phyloP scores from a whole-genome alignment of 176 grass and related monocot species.

The Triticum urartu region DNA sequence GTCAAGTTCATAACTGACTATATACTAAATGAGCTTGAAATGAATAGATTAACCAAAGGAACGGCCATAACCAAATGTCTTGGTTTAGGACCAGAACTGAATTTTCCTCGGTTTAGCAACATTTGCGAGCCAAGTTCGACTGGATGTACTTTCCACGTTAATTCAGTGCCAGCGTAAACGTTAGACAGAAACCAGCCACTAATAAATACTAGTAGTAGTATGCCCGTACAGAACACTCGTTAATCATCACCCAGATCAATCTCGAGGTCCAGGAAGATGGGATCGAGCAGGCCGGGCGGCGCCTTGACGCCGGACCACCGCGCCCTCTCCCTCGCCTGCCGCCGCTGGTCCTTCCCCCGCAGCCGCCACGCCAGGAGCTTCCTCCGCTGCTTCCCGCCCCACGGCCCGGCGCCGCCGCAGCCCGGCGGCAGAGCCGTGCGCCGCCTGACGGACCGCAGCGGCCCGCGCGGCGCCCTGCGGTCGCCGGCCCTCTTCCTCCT shows the following conservation, averaged over 20 bases:
- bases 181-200: background rate
- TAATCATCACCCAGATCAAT: background rate
- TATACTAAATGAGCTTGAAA: background rate
- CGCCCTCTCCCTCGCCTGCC: background rate
- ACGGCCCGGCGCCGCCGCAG: background rate
- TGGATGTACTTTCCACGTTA: background rate
- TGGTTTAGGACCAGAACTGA: too few relatives aligned
- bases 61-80: too few relatives aligned
- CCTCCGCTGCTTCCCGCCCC: background rate
- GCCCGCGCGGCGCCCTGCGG: background rate
- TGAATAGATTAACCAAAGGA: too few relatives aligned
- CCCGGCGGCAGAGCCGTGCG: background rate
- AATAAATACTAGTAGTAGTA: too few relatives aligned
- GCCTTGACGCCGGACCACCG: background rate
- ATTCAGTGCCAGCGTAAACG: background rate
- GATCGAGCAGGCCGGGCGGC: background rate
- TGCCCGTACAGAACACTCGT: background rate
- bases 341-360: background rate
- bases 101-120: too few relatives aligned
- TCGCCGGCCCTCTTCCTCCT: background rate
- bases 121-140: background rate
- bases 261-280: background rate
- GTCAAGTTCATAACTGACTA: background rate
- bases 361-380: constrained; percentile 14
- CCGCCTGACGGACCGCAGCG: background rate